Evolutionary conservation across 441 rosid species (phyloP), one percentile per base, ranked within the genome.

Genomic region (Omphalea diandra): DNA sequence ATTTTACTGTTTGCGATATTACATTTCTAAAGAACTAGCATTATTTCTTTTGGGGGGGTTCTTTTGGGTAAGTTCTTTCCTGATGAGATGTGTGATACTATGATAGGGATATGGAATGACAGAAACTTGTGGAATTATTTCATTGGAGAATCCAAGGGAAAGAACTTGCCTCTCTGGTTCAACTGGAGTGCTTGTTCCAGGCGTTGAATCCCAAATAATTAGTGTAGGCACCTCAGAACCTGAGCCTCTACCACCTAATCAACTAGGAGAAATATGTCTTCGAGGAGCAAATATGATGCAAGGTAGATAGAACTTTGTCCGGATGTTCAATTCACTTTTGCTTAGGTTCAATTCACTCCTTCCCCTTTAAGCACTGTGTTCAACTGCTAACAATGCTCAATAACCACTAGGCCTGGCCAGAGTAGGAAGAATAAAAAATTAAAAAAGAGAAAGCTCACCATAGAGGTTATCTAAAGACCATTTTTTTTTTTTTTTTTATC

Each of bases 101-200:
- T n/a, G n/a, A n/a, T 82, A 94, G 97, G 97, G 97, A 8, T 94
- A 81, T 77, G 97, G 97, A 27, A 88, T 94, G 97, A 91, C 93
- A 10, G 97, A 94, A 84, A 90, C 97, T 46, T 71, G 83, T 72
- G 91, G 88, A 18, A 72, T 90, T 26, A 41, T 88, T 71, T 83
- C 94, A 22, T 44, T 83, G 67, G 93, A 91, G 79, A 84, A 78
- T 75, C 74, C 79, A 14, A 73, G 76, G 17, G 53, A 72, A 0
- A 83, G 90, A 17, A 67, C 67, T 70, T 63, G 89, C 22, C 78
- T 80, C 63, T 68, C 90, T 7, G 96, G 93, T 70, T 90, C 96
- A 31, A 75, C 93, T 54, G 96, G 97, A 79, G 70, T 55, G 69
- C 91, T 94, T 63, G 76, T n/a, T 70, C 52, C 96, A 3, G 87